A percentile compares a stretch with the other conserved stretches of the same genome.
Evolutionary conservation across 2,329 filamentous ascomycete species (phyloP).

Genomic region (Monilinia fructicola): DNA sequence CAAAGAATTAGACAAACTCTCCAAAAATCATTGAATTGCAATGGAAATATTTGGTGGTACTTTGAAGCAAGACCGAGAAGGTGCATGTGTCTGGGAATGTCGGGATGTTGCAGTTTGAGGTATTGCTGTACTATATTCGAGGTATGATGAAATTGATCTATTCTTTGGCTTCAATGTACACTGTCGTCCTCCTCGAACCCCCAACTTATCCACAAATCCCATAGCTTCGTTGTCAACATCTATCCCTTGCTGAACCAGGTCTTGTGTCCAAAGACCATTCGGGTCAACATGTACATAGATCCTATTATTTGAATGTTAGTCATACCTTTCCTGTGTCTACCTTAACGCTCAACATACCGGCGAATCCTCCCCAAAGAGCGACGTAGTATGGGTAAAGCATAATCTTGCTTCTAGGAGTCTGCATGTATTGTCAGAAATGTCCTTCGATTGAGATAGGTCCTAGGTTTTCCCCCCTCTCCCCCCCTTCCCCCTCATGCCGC

Average conservation of each 20-base stretch:
- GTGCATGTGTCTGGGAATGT: background rate
- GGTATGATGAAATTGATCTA: slow-evolving; percentile 26
- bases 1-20: background rate
- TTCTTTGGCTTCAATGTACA: slow-evolving; percentile 34
- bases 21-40: background rate
- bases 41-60: background rate
- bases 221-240: slow-evolving; percentile 25
- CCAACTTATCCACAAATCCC: background rate
- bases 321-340: background rate
- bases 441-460: background rate
- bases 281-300: slow-evolving; percentile 69
- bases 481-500: background rate
- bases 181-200: slow-evolving; percentile 1
- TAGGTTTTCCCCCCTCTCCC: background rate
- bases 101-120: background rate
- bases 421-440: slow-evolving; percentile 25
- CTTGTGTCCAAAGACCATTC: slow-evolving; percentile 75
- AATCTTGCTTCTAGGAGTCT: slow-evolving; percentile 64
- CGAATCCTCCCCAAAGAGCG: slow-evolving; percentile 61
- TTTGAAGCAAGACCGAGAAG: background rate
- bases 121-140: slow-evolving; percentile 10
- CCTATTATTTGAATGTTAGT: slow-evolving; percentile 35
- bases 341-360: slow-evolving; percentile 50
- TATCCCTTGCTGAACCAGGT: slow-evolving; percentile 67
- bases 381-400: slow-evolving; percentile 69